These are phyloP conservation scores for Kitagawia praeruptora DNA, from an alignment of 129 eudicot genomes.

Conservation along the genomic window DNA sequence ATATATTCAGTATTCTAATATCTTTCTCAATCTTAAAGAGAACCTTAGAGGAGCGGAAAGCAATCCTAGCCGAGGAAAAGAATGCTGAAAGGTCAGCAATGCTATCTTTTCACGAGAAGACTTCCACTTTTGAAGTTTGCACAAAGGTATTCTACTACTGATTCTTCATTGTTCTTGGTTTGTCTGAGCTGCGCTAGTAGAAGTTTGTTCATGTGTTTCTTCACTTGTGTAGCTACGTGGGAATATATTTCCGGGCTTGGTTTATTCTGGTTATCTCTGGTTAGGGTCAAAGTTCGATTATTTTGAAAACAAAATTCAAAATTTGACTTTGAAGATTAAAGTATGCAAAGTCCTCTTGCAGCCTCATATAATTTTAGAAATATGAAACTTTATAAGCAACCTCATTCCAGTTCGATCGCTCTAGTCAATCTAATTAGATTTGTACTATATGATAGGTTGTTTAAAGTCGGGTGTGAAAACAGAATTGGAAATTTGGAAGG, in stretches of 20 bases:
- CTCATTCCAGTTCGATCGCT: neutral
- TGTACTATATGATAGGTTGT: neutral
- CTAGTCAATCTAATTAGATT: neutral
- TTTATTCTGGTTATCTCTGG: neutral
- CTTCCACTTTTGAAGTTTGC: conserved; percentile 60
- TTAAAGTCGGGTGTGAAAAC: neutral
- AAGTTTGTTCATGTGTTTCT: neutral
- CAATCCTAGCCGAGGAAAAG: conserved; percentile 47
- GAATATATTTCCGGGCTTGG: neutral
- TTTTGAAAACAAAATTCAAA: neutral
- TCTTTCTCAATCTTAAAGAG: conserved; percentile 37
- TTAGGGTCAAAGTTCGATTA: neutral
- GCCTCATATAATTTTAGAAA: neutral
- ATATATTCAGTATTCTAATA: neutral
- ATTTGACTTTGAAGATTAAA: neutral
- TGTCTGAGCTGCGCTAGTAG: conserved; percentile 2
- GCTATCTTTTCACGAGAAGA: conserved; percentile 64
- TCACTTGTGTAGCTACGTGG: neutral
- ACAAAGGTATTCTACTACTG: conserved; percentile 42
- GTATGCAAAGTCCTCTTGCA: neutral
- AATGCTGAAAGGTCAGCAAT: conserved; percentile 71
- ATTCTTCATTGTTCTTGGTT: neutral
- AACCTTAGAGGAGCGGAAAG: conserved; percentile 75
- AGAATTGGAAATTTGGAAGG: neutral
- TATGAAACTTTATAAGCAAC: neutral